phyloP scores from a whole-genome alignment of 176 grass and related monocot species.

The Miscanthus lutarioriparius region DNA sequence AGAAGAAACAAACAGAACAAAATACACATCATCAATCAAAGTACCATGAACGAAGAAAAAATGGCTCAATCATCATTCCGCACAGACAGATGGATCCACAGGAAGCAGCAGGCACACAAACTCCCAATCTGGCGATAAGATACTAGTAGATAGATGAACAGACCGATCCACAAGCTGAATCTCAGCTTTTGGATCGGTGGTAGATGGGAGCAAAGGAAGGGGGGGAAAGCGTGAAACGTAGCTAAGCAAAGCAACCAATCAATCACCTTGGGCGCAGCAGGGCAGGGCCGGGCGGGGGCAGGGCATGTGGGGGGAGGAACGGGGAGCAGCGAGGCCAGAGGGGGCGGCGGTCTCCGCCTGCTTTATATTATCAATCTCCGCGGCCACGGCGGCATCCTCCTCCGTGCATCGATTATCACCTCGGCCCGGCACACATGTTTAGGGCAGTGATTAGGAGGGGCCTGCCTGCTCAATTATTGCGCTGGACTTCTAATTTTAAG shows the following conservation, averaged over 20 bases:
- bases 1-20: not conserved
- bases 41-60: no score
- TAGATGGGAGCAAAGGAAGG: not conserved
- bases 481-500: constrained; percentile 55
- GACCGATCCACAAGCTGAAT: not conserved
- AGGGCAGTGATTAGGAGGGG: constrained; percentile 27
- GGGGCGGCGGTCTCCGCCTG: constrained; percentile 31
- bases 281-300: constrained; percentile 15
- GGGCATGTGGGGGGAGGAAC: constrained; percentile 32
- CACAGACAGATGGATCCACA: constrained; percentile 19
- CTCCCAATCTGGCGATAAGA: constrained; percentile 1
- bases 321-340: constrained; percentile 31
- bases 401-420: not conserved
- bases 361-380: constrained; percentile 14
- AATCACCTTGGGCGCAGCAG: constrained; percentile 42
- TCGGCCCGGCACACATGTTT: constrained; percentile 13
- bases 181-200: not conserved
- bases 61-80: not conserved
- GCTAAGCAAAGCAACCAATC: not conserved
- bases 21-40: not conserved
- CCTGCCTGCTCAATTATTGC: constrained; percentile 49
- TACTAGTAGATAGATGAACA: not conserved
- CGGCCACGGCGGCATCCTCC: not conserved
- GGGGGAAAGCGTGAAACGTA: not conserved
- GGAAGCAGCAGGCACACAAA: not conserved